Evolutionary conservation across 768 basidiomycete genomes (phyloP).

Genomic region (Phylloporus arenicola): DNA sequence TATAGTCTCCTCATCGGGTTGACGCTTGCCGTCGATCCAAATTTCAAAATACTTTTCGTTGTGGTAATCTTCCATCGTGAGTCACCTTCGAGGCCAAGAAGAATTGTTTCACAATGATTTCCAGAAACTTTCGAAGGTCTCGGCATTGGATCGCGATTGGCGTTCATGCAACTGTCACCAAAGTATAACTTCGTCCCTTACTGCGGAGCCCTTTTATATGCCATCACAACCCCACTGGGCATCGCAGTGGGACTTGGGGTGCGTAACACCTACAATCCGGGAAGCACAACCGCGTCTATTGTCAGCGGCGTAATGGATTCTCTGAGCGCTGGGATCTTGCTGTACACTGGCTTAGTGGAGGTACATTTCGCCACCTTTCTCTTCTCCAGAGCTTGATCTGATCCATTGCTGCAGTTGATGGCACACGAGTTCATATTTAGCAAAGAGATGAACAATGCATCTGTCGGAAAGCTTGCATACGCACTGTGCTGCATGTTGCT

Average conservation of each 20-base stretch:
- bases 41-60: constrained; percentile 82
- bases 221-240: constrained; percentile 79
- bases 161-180: constrained; percentile 59
- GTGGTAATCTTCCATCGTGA: constrained; percentile 90
- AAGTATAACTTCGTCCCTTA: constrained; percentile 54
- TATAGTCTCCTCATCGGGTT: constrained; percentile 77
- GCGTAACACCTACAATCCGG: constrained; percentile 75
- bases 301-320: constrained; percentile 85
- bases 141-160: constrained; percentile 86
- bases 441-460: constrained; percentile 73
- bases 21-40: constrained; percentile 81
- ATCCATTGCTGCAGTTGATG: constrained; percentile 51
- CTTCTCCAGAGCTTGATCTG: background rate
- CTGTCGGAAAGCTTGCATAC: constrained; percentile 61
- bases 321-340: constrained; percentile 78
- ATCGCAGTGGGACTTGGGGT: constrained; percentile 81
- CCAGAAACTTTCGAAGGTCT: constrained; percentile 92
- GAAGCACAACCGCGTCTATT: constrained; percentile 66
- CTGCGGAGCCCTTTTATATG: constrained; percentile 59
- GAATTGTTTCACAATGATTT: constrained; percentile 1
- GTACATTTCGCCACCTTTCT: constrained; percentile 27
- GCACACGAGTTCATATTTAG: constrained; percentile 95
- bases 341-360: constrained; percentile 87
- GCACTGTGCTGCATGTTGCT: constrained; percentile 73
- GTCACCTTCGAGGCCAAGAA: constrained; percentile 26